Conservation (phyloP, 177 flowering plant species). For the Vitis hybrid region DNA sequence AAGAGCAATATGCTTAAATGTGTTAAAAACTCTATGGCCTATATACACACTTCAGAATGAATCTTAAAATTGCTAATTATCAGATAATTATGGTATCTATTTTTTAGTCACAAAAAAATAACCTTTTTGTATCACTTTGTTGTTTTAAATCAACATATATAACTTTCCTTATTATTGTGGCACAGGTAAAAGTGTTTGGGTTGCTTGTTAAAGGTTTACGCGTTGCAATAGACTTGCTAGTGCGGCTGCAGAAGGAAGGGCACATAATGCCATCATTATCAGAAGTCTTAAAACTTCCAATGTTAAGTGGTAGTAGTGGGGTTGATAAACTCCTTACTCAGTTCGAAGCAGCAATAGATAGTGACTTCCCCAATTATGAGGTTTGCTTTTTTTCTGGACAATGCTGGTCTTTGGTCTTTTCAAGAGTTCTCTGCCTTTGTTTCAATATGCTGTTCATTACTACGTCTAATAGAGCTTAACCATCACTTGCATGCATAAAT, state of each 20-base stretch:
- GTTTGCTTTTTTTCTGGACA: constrained; percentile 26
- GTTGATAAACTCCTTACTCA: constrained; percentile 67
- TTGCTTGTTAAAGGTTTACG: constrained; percentile 82
- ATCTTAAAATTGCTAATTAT: neutral
- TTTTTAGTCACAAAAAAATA: neutral
- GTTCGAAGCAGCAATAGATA: constrained; percentile 86
- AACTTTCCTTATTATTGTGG: constrained; percentile 4
- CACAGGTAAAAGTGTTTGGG: constrained; percentile 83
- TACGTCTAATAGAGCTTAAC: too few relatives aligned
- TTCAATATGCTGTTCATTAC: too few relatives aligned
- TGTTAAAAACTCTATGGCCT: neutral
- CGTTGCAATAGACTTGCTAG: constrained; percentile 57
- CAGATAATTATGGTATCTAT: neutral
- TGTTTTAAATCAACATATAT: neutral
- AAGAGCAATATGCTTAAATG: too few relatives aligned
- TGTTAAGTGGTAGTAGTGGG: constrained; percentile 47
- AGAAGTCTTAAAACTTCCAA: constrained; percentile 53
- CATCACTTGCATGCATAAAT: too few relatives aligned
- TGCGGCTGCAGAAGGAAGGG: constrained; percentile 50
- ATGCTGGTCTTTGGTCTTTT: neutral
- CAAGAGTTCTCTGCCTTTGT: too few relatives aligned
- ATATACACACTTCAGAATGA: neutral
- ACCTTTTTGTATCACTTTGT: neutral
- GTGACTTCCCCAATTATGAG: constrained; percentile 83
- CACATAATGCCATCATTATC: constrained; percentile 29